Evolutionary conservation across 148 eudicot genomes (phyloP), one percentile per base, ranked within the genome.

Genomic region (Arctostaphylos glauca): DNA sequence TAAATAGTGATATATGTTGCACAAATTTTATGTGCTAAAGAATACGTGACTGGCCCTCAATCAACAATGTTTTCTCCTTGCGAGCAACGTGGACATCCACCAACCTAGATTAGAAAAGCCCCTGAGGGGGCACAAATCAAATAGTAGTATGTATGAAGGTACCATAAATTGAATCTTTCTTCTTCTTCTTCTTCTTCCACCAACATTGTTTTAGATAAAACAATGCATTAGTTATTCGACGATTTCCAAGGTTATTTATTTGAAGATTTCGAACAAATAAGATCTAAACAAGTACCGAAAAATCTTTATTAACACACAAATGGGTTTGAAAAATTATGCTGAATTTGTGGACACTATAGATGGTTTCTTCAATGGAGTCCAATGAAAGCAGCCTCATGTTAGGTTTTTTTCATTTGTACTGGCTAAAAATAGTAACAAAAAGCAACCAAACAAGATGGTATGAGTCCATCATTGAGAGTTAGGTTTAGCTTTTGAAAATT

Each of bases 401-500:
- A 66, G 43, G 71, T 66, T 66, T 13, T 12, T 10, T 15, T 25
- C 71, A 66, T 66, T 12, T 31, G 18, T 43, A 66, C 25, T 31
- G 71, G 71, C 71, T 25, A 12, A 66, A 66, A 25, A 66, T 25
- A 16, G 71, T 15, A 31, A 66, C 2, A 6, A 0, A 12, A 8
- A 31, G 6, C 16, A 66, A 31, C 71, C 71, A 31, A 66, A 66
- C 71, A 66, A 1, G 71, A 7, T 3, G 6, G 12, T 38, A 66
- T 25, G 2, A 25, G 13, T 66, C 71, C 71, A 66, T 25, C 44
- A 43, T 43, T 41, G 9, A 15, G 5, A 19, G 46, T 54, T 77
- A 10, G 77, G 52, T 75, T 75, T 38, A 13, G 78, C n/a, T 25
- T 50, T 54, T 77, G 80, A 77, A 77, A 54, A 54, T 77, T 25